phyloP scores from a whole-genome alignment of 2,329 filamentous ascomycete genomes.

The Cytospora piceae region DNA sequence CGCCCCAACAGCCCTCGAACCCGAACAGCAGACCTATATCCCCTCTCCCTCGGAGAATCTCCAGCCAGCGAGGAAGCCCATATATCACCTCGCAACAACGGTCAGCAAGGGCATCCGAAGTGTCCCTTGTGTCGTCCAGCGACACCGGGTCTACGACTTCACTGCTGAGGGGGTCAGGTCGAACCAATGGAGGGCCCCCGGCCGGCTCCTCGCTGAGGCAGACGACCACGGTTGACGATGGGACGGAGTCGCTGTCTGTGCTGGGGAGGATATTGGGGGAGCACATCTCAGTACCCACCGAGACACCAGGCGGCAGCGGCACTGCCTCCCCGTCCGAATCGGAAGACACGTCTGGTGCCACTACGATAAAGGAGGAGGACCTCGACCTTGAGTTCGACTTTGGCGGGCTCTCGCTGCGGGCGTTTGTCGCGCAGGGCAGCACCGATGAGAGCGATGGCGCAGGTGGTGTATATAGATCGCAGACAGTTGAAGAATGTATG shows the following conservation, averaged over 20 bases:
- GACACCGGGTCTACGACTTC: conserved; percentile 60
- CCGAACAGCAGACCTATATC: conserved; percentile 28
- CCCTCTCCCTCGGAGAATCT: conserved; percentile 26
- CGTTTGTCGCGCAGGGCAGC: conserved; percentile 57
- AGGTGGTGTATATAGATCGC: conserved; percentile 51
- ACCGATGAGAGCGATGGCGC: conserved; percentile 37
- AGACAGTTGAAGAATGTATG: conserved; percentile 75
- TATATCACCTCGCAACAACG: conserved; percentile 28
- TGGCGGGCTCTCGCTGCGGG: conserved; percentile 73
- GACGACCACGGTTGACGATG: conserved; percentile 45
- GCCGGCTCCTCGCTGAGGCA: conserved; percentile 61
- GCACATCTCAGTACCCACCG: conserved; percentile 33
- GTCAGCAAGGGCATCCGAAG: conserved; percentile 61
- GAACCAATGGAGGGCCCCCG: conserved; percentile 49
- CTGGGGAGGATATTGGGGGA: conserved; percentile 26
- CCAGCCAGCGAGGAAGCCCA: conserved; percentile 24
- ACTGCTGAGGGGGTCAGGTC: conserved; percentile 45
- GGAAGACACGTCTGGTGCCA: conserved; percentile 26
- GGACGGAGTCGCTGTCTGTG: conserved; percentile 59
- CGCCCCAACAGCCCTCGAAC: conserved; percentile 23
- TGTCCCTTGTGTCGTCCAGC: conserved; percentile 59
- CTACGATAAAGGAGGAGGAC: conserved; percentile 50
- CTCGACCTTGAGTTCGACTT: conserved; percentile 77
- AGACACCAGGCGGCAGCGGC: conserved; percentile 6
- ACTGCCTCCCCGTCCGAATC: conserved; percentile 12